Conservation (phyloP, 1,284 basidiomycete species). For the Trametes hirsuta region DNA sequence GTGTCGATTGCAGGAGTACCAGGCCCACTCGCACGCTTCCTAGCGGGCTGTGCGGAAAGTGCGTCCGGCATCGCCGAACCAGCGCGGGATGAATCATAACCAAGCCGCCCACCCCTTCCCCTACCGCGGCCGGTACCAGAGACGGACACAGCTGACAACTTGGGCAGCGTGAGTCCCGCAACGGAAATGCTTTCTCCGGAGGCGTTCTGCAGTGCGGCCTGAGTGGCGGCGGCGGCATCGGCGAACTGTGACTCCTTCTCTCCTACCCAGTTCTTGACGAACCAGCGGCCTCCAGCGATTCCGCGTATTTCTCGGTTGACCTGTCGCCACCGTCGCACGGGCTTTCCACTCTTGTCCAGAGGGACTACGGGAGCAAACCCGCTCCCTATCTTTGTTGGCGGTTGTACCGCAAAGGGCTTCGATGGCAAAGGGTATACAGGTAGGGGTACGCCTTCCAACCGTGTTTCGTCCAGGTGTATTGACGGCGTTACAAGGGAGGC, state of each 20-base stretch:
- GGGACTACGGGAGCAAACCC: slow-evolving; percentile 68
- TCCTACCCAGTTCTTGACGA: slow-evolving; percentile 75
- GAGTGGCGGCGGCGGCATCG: slow-evolving; percentile 32
- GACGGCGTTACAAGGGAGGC: slow-evolving; percentile 25
- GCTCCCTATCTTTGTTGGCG: slow-evolving; percentile 70
- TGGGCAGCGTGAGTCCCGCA: slow-evolving; percentile 23
- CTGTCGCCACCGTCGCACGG: slow-evolving; percentile 69
- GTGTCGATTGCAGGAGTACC: too few species aligned
- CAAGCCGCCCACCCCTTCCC: slow-evolving; percentile 18
- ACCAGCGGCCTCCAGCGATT: slow-evolving; percentile 80
- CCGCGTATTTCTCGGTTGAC: slow-evolving; percentile 77
- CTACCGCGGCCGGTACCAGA: slow-evolving; percentile 20
- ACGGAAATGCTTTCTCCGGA: slow-evolving; percentile 15
- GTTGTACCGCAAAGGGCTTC: slow-evolving; percentile 79
- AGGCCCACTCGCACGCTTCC: slow-evolving; percentile 20
- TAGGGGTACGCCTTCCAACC: slow-evolving; percentile 59
- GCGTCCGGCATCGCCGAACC: slow-evolving; percentile 22
- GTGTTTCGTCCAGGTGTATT: slow-evolving; percentile 45
- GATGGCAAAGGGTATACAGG: slow-evolving; percentile 76
- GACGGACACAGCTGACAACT: slow-evolving; percentile 21
- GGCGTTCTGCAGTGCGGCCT: slow-evolving; percentile 21
- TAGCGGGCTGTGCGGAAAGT: slow-evolving; percentile 22
- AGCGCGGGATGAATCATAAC: slow-evolving; percentile 22
- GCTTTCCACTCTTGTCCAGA: slow-evolving; percentile 62
- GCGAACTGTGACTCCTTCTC: slow-evolving; percentile 73